Evolutionary conservation across 2,329 filamentous ascomycete genomes (phyloP), one percentile per base, ranked within the genome.

Genomic region (Parastagonospora nodorum): DNA sequence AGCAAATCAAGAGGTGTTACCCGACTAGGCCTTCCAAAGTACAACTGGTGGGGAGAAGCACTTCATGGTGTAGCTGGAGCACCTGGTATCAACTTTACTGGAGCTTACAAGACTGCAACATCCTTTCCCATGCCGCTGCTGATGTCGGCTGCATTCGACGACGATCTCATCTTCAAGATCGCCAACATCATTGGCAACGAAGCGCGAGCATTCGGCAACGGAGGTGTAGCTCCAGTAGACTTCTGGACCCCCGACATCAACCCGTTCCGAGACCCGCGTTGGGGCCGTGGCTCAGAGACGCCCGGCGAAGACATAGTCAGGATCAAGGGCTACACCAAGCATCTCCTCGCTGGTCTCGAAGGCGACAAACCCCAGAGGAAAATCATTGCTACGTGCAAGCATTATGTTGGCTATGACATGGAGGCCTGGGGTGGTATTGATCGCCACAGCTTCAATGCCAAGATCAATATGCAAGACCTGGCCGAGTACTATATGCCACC

Each of bases 241-340:
- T 85, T 78, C 63, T 88, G 84, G 81, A 85, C 86, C 0, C 86
- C 86, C 0, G 88, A 88, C 61, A 85, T 88, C 67, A 88, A 88
- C 60, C 79, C 82, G 0, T 88, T 83, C 73, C 80, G 80, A 32
- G 84, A 87, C 61, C 84, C 85, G 0, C 74, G 85, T 24, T 86
- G 84, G 84, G 84, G 84, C 1, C 75, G 84, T 8, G 84, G 84
- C 0, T 45, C 48, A 1, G 69, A 87, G 61, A 86, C 84, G 0
- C 83, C 84, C 0, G 82, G 83, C 4, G 83, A 85, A 62, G 83
- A 86, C 54, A 72, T 79, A 0, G 76, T 78, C 42, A 77, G 77
- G 32, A 72, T 85, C 11, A 74, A 76, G 8, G 68, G 69, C 5
- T 86, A 84, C 48, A 53, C 48, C 5, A 54, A 57, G 30, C 38